Conservation (phyloP, 2,329 filamentous ascomycete species). For the Venturia nashicola region DNA sequence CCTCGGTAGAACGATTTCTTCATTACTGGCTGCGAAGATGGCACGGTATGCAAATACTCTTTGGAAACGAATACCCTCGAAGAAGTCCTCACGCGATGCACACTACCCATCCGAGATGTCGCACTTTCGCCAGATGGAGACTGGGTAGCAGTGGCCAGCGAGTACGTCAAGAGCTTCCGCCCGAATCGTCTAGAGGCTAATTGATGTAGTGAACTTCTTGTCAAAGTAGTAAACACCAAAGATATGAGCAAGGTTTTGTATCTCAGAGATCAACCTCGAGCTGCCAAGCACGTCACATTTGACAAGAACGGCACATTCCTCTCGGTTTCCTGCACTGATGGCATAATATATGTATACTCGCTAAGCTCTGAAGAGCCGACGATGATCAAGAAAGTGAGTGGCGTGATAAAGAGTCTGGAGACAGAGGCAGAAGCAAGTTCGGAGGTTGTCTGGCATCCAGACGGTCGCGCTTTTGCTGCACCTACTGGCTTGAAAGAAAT, state of each 20-base stretch:
- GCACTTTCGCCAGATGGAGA: constrained; percentile 67
- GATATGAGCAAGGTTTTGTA: constrained; percentile 67
- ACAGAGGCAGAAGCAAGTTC: constrained; percentile 65
- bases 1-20: constrained; percentile 59
- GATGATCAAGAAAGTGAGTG: constrained; percentile 72
- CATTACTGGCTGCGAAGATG: constrained; percentile 83
- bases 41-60: constrained; percentile 91
- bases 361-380: constrained; percentile 66
- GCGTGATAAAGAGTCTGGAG: constrained; percentile 68
- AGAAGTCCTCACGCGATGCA: constrained; percentile 67
- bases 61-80: constrained; percentile 63
- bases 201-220: constrained; percentile 56
- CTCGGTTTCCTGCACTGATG: constrained; percentile 77
- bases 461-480: constrained; percentile 80
- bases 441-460: constrained; percentile 79
- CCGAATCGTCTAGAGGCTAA: neutral
- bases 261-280: constrained; percentile 70
- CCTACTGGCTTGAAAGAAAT: constrained; percentile 57
- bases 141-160: constrained; percentile 94
- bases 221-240: constrained; percentile 74
- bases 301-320: constrained; percentile 67
- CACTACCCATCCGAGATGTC: constrained; percentile 78
- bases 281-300: constrained; percentile 87
- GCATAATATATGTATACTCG: constrained; percentile 82
- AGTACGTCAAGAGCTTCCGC: constrained; percentile 37